Conservation (phyloP, 345 rosid genomes). For the Cochlearia excelsa region DNA sequence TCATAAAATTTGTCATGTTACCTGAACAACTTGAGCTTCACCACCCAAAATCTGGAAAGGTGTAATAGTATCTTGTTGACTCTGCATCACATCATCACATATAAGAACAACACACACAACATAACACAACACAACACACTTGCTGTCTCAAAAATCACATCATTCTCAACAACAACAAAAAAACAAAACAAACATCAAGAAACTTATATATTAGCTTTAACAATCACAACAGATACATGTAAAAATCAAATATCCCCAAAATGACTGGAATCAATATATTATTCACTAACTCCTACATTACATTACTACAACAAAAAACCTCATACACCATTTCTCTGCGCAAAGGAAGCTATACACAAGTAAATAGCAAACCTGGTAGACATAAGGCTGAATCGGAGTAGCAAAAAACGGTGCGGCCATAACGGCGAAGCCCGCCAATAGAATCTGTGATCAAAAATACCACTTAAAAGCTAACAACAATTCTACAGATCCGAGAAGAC, state of each 20-base stretch:
- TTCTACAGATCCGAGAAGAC: slow-evolving; percentile 19
- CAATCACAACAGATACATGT: slow-evolving; percentile 2
- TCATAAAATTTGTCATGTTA: slow-evolving; percentile 15
- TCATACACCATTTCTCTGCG: not conserved
- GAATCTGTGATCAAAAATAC: not conserved
- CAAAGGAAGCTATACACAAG: not conserved
- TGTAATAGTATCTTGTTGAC: slow-evolving; percentile 77
- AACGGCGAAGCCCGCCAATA: slow-evolving; percentile 22
- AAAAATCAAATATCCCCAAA: not conserved
- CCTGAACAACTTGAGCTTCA: slow-evolving; percentile 98
- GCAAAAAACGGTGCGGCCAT: slow-evolving; percentile 99
- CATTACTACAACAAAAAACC: not conserved
- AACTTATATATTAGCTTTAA: not conserved
- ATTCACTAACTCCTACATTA: slow-evolving; percentile 8
- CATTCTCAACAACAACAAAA: not conserved
- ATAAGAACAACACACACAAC: not conserved
- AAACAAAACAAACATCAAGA: not conserved
- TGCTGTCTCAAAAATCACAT: not conserved
- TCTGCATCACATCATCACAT: slow-evolving; percentile 46
- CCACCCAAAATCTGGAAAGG: slow-evolving; percentile 97
- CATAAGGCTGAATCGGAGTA: slow-evolving; percentile 95
- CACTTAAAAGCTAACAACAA: not conserved
- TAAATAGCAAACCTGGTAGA: slow-evolving; percentile 66
- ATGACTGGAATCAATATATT: not conserved
- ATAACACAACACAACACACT: not conserved